Evolutionary conservation across 306 rosid species (phyloP).

Genomic region (Castanopsis chinensis): DNA sequence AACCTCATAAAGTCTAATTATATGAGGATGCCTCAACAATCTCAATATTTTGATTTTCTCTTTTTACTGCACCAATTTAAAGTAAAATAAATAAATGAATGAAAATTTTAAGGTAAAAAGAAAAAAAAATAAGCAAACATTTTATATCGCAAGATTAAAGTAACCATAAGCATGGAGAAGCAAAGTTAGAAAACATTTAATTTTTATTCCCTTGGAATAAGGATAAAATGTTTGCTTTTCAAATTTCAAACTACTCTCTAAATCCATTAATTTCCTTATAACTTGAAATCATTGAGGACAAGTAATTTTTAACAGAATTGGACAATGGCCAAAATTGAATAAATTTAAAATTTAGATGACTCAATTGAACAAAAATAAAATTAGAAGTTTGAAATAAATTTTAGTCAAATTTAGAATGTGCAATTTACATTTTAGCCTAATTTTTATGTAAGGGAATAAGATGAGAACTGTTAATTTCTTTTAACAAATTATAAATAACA

Average conservation of each 20-base stretch:
- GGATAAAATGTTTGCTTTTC: neutral
- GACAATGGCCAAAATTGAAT: too few relatives aligned
- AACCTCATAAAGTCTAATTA: constrained; percentile 82
- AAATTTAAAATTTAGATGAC: too few relatives aligned
- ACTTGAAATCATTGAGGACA: neutral
- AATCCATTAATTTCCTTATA: neutral
- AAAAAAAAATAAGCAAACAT: constrained; percentile 10
- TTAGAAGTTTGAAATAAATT: too few relatives aligned
- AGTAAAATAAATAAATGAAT: neutral
- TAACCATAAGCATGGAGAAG: neutral
- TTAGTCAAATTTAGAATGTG: too few relatives aligned
- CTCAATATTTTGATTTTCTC: constrained; percentile 88
- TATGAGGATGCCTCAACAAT: constrained; percentile 93
- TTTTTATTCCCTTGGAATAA: too few relatives aligned
- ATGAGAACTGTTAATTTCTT: too few relatives aligned
- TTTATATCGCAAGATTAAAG: constrained; percentile 3
- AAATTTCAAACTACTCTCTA: neutral
- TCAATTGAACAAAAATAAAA: too few relatives aligned
- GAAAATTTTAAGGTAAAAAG: neutral
- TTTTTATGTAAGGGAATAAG: too few relatives aligned
- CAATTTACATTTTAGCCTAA: too few relatives aligned
- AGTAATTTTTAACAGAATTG: too few relatives aligned
- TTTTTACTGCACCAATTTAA: constrained; percentile 65
- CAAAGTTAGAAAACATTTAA: neutral
- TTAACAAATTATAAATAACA: too few relatives aligned